Conservation (phyloP, 179 eudicot species). For the Spergularia azorica region DNA sequence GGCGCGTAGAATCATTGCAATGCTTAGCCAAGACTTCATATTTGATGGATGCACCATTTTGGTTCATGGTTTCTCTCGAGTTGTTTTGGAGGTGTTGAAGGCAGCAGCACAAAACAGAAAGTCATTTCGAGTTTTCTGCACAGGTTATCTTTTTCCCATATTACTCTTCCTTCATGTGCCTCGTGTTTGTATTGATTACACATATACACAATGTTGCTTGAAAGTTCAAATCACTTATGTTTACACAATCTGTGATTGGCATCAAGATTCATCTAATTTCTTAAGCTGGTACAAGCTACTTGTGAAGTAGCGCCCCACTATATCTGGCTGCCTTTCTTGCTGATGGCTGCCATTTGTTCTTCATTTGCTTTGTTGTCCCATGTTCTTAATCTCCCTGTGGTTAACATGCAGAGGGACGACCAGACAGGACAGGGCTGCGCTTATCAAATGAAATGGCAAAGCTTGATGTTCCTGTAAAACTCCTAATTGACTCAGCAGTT, state of each 20-base stretch:
- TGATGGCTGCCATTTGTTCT: background rate
- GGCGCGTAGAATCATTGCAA: slow-evolving; percentile 91
- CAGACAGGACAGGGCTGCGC: slow-evolving; percentile 84
- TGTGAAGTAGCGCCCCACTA: background rate
- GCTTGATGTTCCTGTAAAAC: slow-evolving; percentile 92
- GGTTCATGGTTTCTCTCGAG: slow-evolving; percentile 96
- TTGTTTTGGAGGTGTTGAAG: slow-evolving; percentile 82
- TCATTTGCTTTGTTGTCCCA: background rate
- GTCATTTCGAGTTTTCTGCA: slow-evolving; percentile 82
- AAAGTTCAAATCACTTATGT: too few species aligned
- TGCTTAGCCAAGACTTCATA: slow-evolving; percentile 94
- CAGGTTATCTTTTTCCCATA: slow-evolving; percentile 53
- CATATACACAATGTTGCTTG: too few species aligned
- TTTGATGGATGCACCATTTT: slow-evolving; percentile 93
- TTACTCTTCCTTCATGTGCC: too few species aligned
- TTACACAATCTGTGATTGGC: too few species aligned
- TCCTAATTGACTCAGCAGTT: slow-evolving; percentile 87
- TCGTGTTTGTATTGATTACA: too few species aligned
- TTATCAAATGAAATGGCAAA: slow-evolving; percentile 91
- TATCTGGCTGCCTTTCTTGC: background rate
- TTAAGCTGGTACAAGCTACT: background rate
- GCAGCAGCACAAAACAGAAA: slow-evolving; percentile 80
- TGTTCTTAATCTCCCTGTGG: background rate
- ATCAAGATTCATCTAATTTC: background rate
- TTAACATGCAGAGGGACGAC: slow-evolving; percentile 83